These are phyloP conservation scores for Sechiopsis laciniata DNA, from an alignment of 306 rosid species.

Conservation along the genomic window DNA sequence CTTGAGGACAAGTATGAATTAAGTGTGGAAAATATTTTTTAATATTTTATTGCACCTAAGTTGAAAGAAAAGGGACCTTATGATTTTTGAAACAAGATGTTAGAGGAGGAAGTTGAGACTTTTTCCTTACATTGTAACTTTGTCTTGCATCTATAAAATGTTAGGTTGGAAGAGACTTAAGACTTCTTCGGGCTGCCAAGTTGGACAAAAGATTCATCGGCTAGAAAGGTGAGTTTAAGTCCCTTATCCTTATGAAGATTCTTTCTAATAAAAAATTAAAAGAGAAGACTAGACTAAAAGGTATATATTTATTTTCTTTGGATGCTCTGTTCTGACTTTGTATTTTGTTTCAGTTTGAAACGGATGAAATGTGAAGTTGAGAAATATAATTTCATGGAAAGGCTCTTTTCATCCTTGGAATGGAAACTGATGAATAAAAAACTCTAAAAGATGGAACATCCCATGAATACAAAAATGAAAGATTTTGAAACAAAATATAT, in stretches of 20 bases:
- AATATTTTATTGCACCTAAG: not conserved
- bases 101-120: not conserved
- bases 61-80: not conserved
- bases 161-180: conserved; percentile 75
- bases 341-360: conserved; percentile 53
- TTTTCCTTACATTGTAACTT: not conserved
- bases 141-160: conserved; percentile 13
- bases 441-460: too few species aligned
- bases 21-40: too few species aligned
- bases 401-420: conserved; percentile 28
- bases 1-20: too few species aligned
- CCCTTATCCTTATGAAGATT: not conserved
- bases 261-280: not conserved
- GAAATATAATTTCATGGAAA: conserved; percentile 64
- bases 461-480: too few species aligned
- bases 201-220: conserved; percentile 70
- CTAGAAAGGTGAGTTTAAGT: conserved; percentile 51
- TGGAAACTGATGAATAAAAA: too few species aligned
- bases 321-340: conserved; percentile 14
- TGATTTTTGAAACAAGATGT: not conserved
- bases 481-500: too few species aligned
- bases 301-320: not conserved
- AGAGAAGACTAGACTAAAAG: conserved; percentile 1
- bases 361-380: conserved; percentile 60
- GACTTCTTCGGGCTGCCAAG: conserved; percentile 49